Percentiles rank a stretch among this genome's conserved stretches.
Conservation (phyloP, 2,329 filamentous ascomycete species). For the Apiospora koreana region DNA sequence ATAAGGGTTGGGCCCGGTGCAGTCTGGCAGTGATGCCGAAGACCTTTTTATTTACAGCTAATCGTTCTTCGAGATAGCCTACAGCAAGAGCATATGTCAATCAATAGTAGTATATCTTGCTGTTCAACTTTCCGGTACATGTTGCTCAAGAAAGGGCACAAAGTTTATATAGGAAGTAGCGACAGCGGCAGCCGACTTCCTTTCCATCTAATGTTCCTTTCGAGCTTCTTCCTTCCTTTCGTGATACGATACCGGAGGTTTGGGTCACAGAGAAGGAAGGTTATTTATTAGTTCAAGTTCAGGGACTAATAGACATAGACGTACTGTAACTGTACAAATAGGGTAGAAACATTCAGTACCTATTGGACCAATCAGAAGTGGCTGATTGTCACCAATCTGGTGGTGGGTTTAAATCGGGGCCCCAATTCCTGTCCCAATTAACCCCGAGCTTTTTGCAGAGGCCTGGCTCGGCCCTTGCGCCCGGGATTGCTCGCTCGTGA, state of each 20-base stretch:
- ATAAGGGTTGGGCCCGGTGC: not conserved
- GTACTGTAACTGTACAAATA: no score
- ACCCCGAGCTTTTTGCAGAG: slow-evolving; percentile 4
- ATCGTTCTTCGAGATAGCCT: no score
- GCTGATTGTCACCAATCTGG: not conserved
- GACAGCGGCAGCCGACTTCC: no score
- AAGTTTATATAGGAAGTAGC: not conserved
- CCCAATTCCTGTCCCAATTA: not conserved
- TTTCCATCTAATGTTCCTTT: no score
- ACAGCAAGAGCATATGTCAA: no score
- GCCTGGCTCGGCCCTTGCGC: not conserved
- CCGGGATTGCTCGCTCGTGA: slow-evolving; percentile 14
- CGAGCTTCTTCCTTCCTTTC: not conserved
- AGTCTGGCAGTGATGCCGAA: not conserved
- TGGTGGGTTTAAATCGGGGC: not conserved
- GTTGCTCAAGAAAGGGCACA: no score
- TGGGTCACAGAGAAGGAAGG: not conserved
- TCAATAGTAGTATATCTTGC: no score
- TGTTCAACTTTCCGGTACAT: no score
- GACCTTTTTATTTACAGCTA: no score
- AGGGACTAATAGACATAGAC: no score
- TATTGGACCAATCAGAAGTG: not conserved
- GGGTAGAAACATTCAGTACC: no score
- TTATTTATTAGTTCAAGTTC: no score
- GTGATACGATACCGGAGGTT: not conserved